Base-by-base conservation (phyloP, 208 protist genomes). In the Angomonas deanei region DNA sequence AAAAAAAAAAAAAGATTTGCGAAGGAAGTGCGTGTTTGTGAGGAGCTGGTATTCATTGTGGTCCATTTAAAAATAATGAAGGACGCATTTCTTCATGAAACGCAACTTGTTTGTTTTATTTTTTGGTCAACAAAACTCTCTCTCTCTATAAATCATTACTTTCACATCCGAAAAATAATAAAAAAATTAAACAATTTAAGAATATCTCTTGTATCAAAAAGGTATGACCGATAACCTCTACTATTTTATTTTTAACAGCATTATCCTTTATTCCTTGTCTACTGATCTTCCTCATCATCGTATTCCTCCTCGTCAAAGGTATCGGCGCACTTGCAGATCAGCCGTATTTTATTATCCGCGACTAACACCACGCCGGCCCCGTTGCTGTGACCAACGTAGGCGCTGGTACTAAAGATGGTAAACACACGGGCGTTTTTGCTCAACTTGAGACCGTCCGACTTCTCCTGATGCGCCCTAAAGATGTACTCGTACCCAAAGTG, bases 391-490 rank as follows among this genome's bases (percentile, higher is more conserved):
- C 94, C 94, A 4, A 93, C 84, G 61, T 97, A 97, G 39, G 94
- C 84, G 52, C 88, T 92, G 5, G 92, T 95, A 70, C 92, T 96
- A 39, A 97, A 97, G 57, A 97, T 95, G 17, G 94, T 97, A 61
- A 97, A 89, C 6, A 97, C 88, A 1, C 91, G 82, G 3, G 85
- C 82, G 62, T 68, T 94, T 64, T 95, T 93, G 66, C 85, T 95
- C 28, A 97, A 75, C 76, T 96, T 93, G 57, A 97, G 70, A 42
- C 93, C 93, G 62, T 97, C 88, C 0, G 84, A 81, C 75, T 95
- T 96, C 66, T 96, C 88, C 65, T 97, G 91, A 70, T 97, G 93
- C 17, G 91, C 93, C 15, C 93, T 80, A 66, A 97, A 96, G 52
- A 97, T 97, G 74, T 93, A 92, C 68, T 97, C 78, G 39, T 82